Conservation (phyloP, 257 asterid species). For the Solanum virginianum region DNA sequence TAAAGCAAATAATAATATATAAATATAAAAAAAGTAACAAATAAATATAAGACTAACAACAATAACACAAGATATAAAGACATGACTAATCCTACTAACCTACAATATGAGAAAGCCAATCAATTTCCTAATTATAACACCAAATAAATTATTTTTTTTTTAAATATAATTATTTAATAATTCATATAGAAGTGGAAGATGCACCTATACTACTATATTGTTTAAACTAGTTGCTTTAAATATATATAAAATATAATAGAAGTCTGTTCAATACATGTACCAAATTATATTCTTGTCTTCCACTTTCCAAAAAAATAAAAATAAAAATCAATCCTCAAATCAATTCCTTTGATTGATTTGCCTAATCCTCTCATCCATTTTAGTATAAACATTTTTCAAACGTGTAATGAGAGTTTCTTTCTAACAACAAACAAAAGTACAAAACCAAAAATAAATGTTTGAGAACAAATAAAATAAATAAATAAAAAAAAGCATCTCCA, state of each 20-base stretch:
- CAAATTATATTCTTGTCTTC: conserved; percentile 5
- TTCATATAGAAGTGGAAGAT: background rate
- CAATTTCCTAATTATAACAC: too few relatives aligned
- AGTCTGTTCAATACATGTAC: background rate
- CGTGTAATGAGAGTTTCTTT: conserved; percentile 8
- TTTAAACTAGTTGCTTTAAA: conserved; percentile 6
- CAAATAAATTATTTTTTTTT: too few relatives aligned
- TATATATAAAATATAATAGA: background rate
- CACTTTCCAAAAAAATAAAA: background rate
- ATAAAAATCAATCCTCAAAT: background rate
- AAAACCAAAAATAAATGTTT: background rate
- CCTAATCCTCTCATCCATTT: background rate
- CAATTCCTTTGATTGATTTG: background rate
- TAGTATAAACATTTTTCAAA: background rate
- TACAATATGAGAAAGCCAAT: too few relatives aligned
- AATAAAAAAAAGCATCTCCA: conserved; percentile 6
- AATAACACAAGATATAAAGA: too few relatives aligned
- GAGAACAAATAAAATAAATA: background rate
- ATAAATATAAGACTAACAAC: too few relatives aligned
- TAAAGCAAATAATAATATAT: too few relatives aligned
- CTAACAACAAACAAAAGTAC: conserved; percentile 6
- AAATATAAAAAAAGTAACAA: too few relatives aligned
- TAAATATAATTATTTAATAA: background rate
- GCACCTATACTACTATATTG: background rate
- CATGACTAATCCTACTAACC: too few relatives aligned